phyloP scores from a whole-genome alignment of 352 stramenopile genomes.

The Phytophthora meadii region DNA sequence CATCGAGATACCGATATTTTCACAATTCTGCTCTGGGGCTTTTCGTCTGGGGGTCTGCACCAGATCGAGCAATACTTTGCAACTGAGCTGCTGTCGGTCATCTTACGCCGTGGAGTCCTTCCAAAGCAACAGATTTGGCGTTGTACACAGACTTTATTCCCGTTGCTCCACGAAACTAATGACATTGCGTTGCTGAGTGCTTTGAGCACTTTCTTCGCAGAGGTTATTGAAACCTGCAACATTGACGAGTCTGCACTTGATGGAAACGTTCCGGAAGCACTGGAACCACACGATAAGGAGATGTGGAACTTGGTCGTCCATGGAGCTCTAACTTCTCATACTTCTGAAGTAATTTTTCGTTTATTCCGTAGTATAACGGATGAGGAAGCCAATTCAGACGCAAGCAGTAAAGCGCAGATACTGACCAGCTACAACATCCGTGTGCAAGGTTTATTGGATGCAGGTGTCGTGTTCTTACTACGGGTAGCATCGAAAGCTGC shows the following conservation, averaged over 20 bases:
- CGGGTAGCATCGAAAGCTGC: conserved; percentile 64
- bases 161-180: conserved; percentile 39
- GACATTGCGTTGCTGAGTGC: conserved; percentile 60
- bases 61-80: conserved; percentile 69
- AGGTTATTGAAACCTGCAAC: conserved; percentile 64
- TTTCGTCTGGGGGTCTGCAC: conserved; percentile 42
- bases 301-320: conserved; percentile 61
- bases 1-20: conserved; percentile 50
- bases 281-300: conserved; percentile 38
- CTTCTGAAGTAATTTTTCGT: conserved; percentile 48
- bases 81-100: conserved; percentile 67
- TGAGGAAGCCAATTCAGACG: conserved; percentile 2
- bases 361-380: conserved; percentile 50
- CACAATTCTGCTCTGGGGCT: conserved; percentile 41
- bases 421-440: conserved; percentile 75
- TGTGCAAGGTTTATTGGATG: conserved; percentile 68
- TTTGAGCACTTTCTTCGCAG: conserved; percentile 68
- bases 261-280: conserved; percentile 8
- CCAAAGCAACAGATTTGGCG: conserved; percentile 59
- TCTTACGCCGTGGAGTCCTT: conserved; percentile 63
- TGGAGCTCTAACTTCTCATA: conserved; percentile 44
- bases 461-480: conserved; percentile 69
- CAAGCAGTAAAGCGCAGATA: conserved; percentile 50
- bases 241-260: conserved; percentile 48
- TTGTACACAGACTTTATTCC: conserved; percentile 55